Base-by-base conservation (phyloP, 2,329 filamentous ascomycete species). In the Cadophora sp. region DNA sequence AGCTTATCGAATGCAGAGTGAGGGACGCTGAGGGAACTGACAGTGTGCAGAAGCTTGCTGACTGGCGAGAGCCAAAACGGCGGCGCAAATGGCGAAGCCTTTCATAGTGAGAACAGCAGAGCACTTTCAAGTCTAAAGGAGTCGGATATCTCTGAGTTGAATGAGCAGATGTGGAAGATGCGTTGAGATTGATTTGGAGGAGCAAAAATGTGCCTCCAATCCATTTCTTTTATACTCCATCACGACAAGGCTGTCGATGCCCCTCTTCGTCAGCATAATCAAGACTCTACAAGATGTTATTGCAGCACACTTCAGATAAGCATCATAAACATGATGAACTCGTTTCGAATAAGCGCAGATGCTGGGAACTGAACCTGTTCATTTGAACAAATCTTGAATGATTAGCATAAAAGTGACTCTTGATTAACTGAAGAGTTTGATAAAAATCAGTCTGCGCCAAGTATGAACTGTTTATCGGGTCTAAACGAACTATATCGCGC, bases 31-130 rank as follows among this genome's bases (percentile, higher is more conserved):
- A 24, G 56, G 24, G 19, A 16, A 62, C 68, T 61, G 58, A 74
- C 73, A 75, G 48, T 75, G 73, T 12, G 67, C 63, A 43, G 69
- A 73, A 29, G 61, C 71, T 43, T 59, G 56, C 22, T 75, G 73
- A 29, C 69, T 70, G 19, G 66, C 63, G 16, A 73, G 55, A 19
- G 68, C 67, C 58, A 70, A 53, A 51, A 73, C 24, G 27, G 68
- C 71, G 11, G 61, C 62, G 22, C 29, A 67, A 31, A 62, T 56
- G 51, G 69, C 27, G 24, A 70, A 56, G n/a, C 22, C 40, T 64
- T 73, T 73, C 71, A 75, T 73, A n/a, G 46, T 69, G 69, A 62
- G 12, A 65, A n/a, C 59, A 37, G 9, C 11, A 19, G 46, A 59
- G 16, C 50, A 31, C 7, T 62, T 22, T 62, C n/a, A 24, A 62